Base-by-base conservation (phyloP, 23 red algal species). In the Gracilaria domingensis region DNA sequence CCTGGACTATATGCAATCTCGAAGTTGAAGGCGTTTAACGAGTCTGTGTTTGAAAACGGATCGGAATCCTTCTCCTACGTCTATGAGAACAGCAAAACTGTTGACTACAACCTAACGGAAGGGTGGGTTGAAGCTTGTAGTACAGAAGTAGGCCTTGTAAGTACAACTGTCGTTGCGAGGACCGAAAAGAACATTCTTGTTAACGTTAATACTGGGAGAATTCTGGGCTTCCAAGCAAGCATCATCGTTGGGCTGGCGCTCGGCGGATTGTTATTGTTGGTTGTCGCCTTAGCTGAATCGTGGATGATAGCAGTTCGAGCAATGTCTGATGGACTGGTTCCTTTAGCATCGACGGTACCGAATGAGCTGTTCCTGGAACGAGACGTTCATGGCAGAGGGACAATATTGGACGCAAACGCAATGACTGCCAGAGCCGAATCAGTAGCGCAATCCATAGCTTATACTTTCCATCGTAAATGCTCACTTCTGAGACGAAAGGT, bases 281-380 rank as follows among this genome's bases (percentile, higher is more conserved):
- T 93, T 64, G 90, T 86, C 18, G 90, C 90, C 24, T 49, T 93
- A 14, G 82, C 71, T 70, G 66, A 67, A 24, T 59, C 90, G 12
- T 93, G 90, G 90, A 51, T 93, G 29, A 69, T 93, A 36, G 90
- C 90, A 66, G 66, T 80, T 32, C 61, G 90, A 0, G 79, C 82
- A 77, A 78, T 85, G 58, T 74, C 82, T n/a, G 90, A 75, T 26
- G 81, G 65, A 20, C 53, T 48, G 14, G 75, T 79, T 66, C 75
- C 73, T 61, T 81, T 81, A 44, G 77, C 65, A 54, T 75, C 88
- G 8, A 53, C 82, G 33, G 88, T 65, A 21, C 75, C 79, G 16
- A 73, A 83, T 45, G 90, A 93, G 53, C n/a, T 86, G 80, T 93
- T 73, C 71, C 81, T 93, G 30, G 90, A 93, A 75, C 65, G 90